Evolutionary conservation across 2,329 filamentous ascomycete genomes (phyloP).

Genomic region (Gaeumannomyces sp.): DNA sequence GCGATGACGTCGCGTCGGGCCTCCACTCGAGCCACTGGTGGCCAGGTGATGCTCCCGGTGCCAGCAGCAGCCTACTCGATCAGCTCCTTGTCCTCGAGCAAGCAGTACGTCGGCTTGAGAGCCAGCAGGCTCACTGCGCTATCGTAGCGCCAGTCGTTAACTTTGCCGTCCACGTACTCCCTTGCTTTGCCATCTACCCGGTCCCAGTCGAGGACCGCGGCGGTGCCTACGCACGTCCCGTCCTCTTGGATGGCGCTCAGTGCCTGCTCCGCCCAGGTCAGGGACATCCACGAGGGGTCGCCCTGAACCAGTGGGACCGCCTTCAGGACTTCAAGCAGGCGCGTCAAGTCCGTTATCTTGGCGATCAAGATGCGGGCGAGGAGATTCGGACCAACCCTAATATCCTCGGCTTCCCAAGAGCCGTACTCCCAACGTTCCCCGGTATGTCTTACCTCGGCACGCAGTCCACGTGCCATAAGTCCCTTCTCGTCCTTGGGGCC

Average conservation of each 20-base stretch:
- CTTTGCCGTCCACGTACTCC: conserved; percentile 30
- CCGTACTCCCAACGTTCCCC: conserved; percentile 23
- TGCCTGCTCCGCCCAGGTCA: conserved; percentile 31
- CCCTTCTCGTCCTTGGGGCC: conserved; percentile 23
- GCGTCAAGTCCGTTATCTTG: conserved; percentile 30
- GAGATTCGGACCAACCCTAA: conserved; percentile 24
- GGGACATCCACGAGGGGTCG: conserved; percentile 32
- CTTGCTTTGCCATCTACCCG: conserved; percentile 28
- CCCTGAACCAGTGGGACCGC: conserved; percentile 25
- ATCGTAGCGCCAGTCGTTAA: conserved; percentile 17
- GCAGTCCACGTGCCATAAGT: conserved; percentile 19
- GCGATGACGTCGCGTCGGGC: no score
- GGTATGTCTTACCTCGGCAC: conserved; percentile 5
- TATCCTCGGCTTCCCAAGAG: conserved; percentile 19
- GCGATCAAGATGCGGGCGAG: conserved; percentile 32
- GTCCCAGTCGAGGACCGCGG: conserved; percentile 29
- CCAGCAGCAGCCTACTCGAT: no score
- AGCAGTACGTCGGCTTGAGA: conserved; percentile 26
- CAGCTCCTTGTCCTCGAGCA: conserved; percentile 21
- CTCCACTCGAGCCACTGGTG: no score
- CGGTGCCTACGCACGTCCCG: conserved; percentile 30
- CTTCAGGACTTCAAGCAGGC: conserved; percentile 27
- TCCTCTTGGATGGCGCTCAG: conserved; percentile 27
- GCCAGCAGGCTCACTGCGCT: conserved; percentile 10
- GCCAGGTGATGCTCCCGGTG: background rate